A percentile compares a stretch with the other conserved stretches of the same genome.
phyloP scores from a whole-genome alignment of 768 basidiomycete species.

The Boletus pseudopeckii region DNA sequence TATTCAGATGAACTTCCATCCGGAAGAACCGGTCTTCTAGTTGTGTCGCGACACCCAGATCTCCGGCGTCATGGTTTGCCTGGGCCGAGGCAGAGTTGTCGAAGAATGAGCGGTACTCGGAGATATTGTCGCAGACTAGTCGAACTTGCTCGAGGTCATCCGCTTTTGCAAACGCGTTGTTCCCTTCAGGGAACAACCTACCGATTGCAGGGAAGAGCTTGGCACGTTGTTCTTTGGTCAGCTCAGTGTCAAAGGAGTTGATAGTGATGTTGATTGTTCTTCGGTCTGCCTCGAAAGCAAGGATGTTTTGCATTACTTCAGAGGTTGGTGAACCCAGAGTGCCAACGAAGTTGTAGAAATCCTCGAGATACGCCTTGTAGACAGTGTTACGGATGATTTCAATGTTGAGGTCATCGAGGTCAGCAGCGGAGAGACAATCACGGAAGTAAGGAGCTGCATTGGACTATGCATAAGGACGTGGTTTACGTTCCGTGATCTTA shows the following conservation, averaged over 20 bases:
- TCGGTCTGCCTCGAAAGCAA: conserved; percentile 95
- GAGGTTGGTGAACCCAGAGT: conserved; percentile 81
- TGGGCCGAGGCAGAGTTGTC: conserved; percentile 44
- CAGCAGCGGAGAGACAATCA: conserved; percentile 89
- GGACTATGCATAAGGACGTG: background rate
- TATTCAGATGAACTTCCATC: conserved; percentile 91
- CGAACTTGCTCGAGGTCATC: conserved; percentile 96
- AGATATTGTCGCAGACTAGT: conserved; percentile 77
- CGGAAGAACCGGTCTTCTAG: conserved; percentile 95
- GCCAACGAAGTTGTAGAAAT: conserved; percentile 83
- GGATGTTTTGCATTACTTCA: conserved; percentile 88
- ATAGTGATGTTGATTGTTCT: conserved; percentile 98
- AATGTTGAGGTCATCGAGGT: conserved; percentile 98
- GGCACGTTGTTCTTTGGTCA: conserved; percentile 92
- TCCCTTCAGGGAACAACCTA: conserved; percentile 91
- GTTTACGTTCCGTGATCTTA: background rate
- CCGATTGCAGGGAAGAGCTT: conserved; percentile 94
- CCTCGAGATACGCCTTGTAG: conserved; percentile 98
- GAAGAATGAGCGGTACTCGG: conserved; percentile 92
- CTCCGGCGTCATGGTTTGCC: conserved; percentile 36
- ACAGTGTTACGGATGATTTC: conserved; percentile 99
- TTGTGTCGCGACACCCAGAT: conserved; percentile 54
- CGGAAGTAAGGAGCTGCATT: conserved; percentile 88
- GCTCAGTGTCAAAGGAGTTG: conserved; percentile 96
- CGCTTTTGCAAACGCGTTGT: conserved; percentile 88